phyloP scores from a whole-genome alignment of 1,139 yeast genomes.

The Taphrina wiesneri region DNA sequence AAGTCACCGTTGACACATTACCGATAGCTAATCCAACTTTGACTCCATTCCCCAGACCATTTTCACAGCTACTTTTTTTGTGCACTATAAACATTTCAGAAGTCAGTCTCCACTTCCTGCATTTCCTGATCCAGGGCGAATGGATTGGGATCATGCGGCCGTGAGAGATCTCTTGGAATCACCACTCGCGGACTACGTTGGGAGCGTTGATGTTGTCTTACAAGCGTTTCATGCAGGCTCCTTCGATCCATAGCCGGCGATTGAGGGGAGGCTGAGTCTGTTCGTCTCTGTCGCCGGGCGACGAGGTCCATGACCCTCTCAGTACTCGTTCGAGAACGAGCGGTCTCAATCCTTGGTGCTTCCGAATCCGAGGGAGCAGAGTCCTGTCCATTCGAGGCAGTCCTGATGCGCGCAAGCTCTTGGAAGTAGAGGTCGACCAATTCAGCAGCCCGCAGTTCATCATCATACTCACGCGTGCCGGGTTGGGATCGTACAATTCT shows the following conservation, averaged over 20 bases:
- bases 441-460: conserved; percentile 18
- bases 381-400: conserved; percentile 6
- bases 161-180: not conserved
- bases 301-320: conserved; percentile 8
- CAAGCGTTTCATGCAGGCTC: conserved; percentile 9
- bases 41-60: too few relatives aligned
- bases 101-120: not conserved
- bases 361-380: not conserved
- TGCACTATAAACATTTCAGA: not conserved
- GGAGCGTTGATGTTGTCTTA: conserved; percentile 9
- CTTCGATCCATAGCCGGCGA: not conserved
- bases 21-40: too few relatives aligned
- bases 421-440: conserved; percentile 15
- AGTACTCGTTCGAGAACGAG: not conserved
- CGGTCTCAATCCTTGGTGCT: not conserved
- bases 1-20: too few relatives aligned
- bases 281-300: conserved; percentile 2
- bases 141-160: not conserved
- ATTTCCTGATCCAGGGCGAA: conserved; percentile 6
- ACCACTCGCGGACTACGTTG: not conserved
- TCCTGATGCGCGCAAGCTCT: conserved; percentile 8
- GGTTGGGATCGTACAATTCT: conserved; percentile 11
- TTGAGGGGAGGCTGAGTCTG: not conserved
- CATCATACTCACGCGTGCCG: conserved; percentile 21
- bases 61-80: too few relatives aligned